Evolutionary conservation across 169 alveolate genomes (phyloP).

Genomic region (Plasmodium chabaudi): DNA sequence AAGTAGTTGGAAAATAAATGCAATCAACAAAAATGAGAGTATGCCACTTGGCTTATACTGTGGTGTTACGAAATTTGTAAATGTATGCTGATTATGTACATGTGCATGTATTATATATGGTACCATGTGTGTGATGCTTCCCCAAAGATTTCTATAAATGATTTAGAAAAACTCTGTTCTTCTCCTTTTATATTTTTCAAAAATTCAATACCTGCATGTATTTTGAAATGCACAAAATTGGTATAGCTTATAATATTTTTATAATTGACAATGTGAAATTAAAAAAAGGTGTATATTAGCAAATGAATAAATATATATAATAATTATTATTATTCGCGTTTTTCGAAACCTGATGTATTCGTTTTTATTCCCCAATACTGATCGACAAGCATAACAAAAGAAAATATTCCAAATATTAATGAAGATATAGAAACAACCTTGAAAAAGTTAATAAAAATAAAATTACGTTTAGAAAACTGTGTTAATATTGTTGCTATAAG

Average conservation of each 20-base stretch:
- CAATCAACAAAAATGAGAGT: no score
- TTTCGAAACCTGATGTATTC: conserved; percentile 54
- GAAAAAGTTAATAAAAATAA: background rate
- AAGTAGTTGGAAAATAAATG: no score
- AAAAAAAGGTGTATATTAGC: background rate
- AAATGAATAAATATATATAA: background rate
- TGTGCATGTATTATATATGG: no score
- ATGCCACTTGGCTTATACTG: no score
- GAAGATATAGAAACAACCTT: conserved; percentile 39
- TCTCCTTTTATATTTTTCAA: conserved; percentile 42
- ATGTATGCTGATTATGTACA: no score
- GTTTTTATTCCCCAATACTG: conserved; percentile 63
- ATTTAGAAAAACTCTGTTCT: conserved; percentile 17
- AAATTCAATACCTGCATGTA: conserved; percentile 38
- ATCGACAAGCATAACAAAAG: conserved; percentile 65
- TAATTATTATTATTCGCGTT: background rate
- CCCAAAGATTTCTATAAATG: conserved; percentile 59
- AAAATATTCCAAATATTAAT: conserved; percentile 46
- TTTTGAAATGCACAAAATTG: background rate
- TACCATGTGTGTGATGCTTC: background rate
- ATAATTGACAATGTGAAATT: background rate
- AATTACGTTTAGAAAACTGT: background rate
- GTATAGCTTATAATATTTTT: no score
- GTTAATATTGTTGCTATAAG: background rate
- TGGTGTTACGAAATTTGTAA: no score